A percentile compares a stretch with the other conserved stretches of the same genome.
phyloP scores from a whole-genome alignment of 2,329 filamentous ascomycete genomes.

The Cryphonectria carpinicola region DNA sequence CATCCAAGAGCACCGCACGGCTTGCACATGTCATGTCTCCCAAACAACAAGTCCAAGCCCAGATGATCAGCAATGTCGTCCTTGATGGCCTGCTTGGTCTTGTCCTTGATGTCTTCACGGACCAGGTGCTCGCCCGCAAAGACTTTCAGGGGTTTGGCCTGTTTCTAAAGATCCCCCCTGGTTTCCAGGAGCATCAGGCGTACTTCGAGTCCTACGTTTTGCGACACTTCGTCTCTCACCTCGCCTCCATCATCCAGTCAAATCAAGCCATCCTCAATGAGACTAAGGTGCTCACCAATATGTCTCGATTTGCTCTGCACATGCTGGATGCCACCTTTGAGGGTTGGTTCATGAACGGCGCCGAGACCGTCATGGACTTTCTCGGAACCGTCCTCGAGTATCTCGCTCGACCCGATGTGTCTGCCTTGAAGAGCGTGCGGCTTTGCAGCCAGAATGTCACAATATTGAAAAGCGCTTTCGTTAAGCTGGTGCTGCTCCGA shows the following conservation, averaged over 20 bases:
- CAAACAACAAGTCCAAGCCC: conserved; percentile 53
- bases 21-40: conserved; percentile 67
- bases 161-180: conserved; percentile 85
- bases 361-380: conserved; percentile 82
- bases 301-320: conserved; percentile 79
- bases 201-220: conserved; percentile 93
- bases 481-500: conserved; percentile 77
- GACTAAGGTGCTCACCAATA: conserved; percentile 82
- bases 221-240: conserved; percentile 70
- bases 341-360: conserved; percentile 93
- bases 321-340: conserved; percentile 91
- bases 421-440: conserved; percentile 82
- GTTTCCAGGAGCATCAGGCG: conserved; percentile 91
- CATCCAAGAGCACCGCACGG: conserved; percentile 60
- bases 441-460: conserved; percentile 84
- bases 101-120: conserved; percentile 77
- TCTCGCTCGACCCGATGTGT: conserved; percentile 81
- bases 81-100: conserved; percentile 79
- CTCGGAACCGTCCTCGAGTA: conserved; percentile 85
- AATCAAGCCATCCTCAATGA: conserved; percentile 76
- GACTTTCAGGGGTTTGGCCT: conserved; percentile 89
- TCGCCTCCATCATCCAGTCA: conserved; percentile 71
- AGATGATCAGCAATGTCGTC: conserved; percentile 67
- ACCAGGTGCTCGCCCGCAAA: conserved; percentile 83
- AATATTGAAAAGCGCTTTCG: conserved; percentile 75